These are phyloP conservation scores for Taxillus chinensis DNA, from an alignment of 164 flowering plant species.

Conservation along the genomic window DNA sequence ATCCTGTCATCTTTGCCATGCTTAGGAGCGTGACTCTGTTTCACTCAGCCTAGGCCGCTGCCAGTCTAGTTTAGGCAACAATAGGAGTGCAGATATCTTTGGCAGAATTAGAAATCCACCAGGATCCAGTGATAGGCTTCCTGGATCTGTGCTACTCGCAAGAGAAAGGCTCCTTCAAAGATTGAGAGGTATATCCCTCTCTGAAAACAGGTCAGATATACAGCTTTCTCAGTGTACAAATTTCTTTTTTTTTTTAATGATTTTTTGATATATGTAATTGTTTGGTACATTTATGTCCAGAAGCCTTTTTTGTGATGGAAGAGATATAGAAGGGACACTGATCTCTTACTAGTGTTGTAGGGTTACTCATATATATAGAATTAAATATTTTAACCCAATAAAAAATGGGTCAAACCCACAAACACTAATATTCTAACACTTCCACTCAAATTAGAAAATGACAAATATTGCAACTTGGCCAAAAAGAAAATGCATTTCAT, in stretches of 20 bases:
- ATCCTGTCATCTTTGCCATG: slow-evolving; percentile 4
- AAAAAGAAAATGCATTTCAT: no score
- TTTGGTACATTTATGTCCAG: no score
- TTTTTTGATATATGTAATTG: no score
- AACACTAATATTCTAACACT: no score
- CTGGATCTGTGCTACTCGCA: slow-evolving; percentile 77
- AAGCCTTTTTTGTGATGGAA: no score
- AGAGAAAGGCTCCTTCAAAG: slow-evolving; percentile 82
- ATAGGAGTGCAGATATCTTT: slow-evolving; percentile 11
- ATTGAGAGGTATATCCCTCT: slow-evolving; percentile 59
- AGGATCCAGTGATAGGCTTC: slow-evolving; percentile 48
- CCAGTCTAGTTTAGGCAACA: slow-evolving; percentile 20
- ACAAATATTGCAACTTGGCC: no score
- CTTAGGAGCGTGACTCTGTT: slow-evolving; percentile 40
- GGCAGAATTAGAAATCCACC: slow-evolving; percentile 20
- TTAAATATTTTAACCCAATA: no score
- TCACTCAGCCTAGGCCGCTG: slow-evolving; percentile 22
- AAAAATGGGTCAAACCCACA: no score
- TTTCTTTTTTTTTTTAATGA: neutral
- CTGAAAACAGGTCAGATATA: slow-evolving; percentile 38
- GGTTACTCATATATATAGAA: no score
- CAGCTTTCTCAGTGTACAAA: neutral
- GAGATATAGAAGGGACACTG: no score
- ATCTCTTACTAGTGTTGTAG: no score
- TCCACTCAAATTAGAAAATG: no score